Conservation (phyloP, 345 rosid species). For the Rhodomyrtus tomentosa region DNA sequence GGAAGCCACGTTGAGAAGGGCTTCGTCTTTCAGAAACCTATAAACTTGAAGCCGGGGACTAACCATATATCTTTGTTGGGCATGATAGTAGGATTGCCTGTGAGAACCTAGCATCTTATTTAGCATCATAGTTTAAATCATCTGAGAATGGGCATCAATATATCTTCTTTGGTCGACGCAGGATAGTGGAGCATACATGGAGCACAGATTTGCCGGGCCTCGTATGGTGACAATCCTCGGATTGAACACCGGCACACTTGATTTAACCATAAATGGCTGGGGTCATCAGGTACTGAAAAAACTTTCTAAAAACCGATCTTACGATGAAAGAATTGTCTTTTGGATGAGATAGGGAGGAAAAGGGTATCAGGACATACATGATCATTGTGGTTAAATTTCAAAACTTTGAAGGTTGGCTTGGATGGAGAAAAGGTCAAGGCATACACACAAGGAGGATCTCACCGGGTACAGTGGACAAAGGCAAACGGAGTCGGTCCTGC, state of each 20-base stretch:
- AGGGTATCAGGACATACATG: not conserved
- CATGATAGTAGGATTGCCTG: slow-evolving; percentile 56
- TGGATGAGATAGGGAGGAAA: not conserved
- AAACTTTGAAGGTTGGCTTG: slow-evolving; percentile 40
- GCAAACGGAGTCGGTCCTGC: slow-evolving; percentile 23
- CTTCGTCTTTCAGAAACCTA: slow-evolving; percentile 47
- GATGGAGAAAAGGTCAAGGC: slow-evolving; percentile 35
- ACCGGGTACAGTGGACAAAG: slow-evolving; percentile 36
- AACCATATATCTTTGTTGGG: slow-evolving; percentile 46
- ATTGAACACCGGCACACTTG: slow-evolving; percentile 66
- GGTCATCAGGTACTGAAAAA: slow-evolving; percentile 44
- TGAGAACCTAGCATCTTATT: slow-evolving; percentile 8
- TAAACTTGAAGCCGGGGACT: slow-evolving; percentile 34
- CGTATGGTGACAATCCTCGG: slow-evolving; percentile 49
- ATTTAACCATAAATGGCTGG: slow-evolving; percentile 52
- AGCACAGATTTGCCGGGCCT: slow-evolving; percentile 67
- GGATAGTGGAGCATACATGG: slow-evolving; percentile 95
- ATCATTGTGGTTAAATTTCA: not conserved
- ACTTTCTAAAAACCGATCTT: not conserved
- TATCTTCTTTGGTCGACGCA: slow-evolving; percentile 10
- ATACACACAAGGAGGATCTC: slow-evolving; percentile 39
- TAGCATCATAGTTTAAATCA: not conserved
- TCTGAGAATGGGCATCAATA: not conserved
- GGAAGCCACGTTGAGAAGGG: slow-evolving; percentile 86
- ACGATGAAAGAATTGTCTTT: not conserved